Evolutionary conservation across 2,329 filamentous ascomycete genomes (phyloP), one percentile per base, ranked within the genome.

Genomic region (Zymoseptoria passerinii): DNA sequence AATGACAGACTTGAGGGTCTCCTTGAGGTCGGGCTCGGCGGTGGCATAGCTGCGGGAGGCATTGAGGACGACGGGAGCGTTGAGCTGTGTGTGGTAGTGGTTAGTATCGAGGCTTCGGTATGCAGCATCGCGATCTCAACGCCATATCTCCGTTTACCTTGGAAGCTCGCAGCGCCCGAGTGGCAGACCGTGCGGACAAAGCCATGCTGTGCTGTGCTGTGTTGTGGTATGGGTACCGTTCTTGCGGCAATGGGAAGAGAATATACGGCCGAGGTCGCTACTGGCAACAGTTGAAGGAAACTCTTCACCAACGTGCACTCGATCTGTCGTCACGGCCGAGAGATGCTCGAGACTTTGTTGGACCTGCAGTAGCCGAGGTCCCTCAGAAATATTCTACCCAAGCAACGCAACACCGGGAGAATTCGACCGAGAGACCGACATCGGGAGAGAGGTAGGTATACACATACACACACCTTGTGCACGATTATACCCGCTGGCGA

Each of bases 1-100:
- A 67, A 99, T 95, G 59, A 85, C 83, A 66, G 86, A 84, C 69
- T 85, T 88, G 66, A 99, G 84, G 13, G 90, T 90, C 55, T 89
- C 80, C 78, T 97, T 99, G 71, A 99, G 85, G 72, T 92, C 89
- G 59, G 89, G 89, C 75, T 97, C 92, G 59, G 89, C 81, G 54
- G 84, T 81, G 64, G 88, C 84, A 77, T 91, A 92, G 73, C 74
- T 78, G 70, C 87, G 81, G 20, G 63, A 61, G 57, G 61, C 63
- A 57, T 67, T 59, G 57, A 48, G 61, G 56, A 61, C 50, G 61
- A 64, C 28, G 20, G 65, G 64, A 7, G 63, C 55, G 53, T 28
- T 60, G 20, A 56, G 52, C 51, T 54, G 20, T 16, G n/a, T 29
- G 16, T 35, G 27, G 10, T 48, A 10, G n/a, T 19, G 10, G 35